phyloP scores from a whole-genome alignment of 2,329 filamentous ascomycete species.

The Diaporthe citrichinensis region DNA sequence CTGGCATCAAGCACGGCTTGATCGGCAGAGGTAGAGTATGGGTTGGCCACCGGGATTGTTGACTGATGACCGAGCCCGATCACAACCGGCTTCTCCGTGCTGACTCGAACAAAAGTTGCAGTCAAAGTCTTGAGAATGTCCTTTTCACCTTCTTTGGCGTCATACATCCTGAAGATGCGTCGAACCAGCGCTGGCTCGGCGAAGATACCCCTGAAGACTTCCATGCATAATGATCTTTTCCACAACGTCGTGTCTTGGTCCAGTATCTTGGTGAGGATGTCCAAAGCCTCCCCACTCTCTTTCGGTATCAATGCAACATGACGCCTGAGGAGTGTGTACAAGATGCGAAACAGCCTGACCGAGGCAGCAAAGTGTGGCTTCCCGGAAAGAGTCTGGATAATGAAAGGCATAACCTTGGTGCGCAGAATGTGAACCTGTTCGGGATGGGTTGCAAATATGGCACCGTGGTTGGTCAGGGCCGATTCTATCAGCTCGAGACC shows the following conservation, averaged over 20 bases:
- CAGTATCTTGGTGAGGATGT: slow-evolving; percentile 85
- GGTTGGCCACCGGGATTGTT: slow-evolving; percentile 78
- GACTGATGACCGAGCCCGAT: slow-evolving; percentile 94
- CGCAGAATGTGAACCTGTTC: slow-evolving; percentile 87
- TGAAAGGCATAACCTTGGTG: slow-evolving; percentile 83
- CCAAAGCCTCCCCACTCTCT: slow-evolving; percentile 87
- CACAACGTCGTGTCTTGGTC: slow-evolving; percentile 88
- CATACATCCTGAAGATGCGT: slow-evolving; percentile 85
- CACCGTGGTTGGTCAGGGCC: slow-evolving; percentile 86
- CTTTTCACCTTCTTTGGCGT: slow-evolving; percentile 79
- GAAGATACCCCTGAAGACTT: slow-evolving; percentile 89
- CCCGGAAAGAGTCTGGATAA: slow-evolving; percentile 83
- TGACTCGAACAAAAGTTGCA: slow-evolving; percentile 90
- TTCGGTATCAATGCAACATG: slow-evolving; percentile 81
- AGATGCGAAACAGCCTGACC: slow-evolving; percentile 84
- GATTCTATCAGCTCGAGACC: slow-evolving; percentile 94
- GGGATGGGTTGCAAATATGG: slow-evolving; percentile 81
- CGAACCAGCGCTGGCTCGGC: slow-evolving; percentile 83
- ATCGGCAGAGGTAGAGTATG: slow-evolving; percentile 74
- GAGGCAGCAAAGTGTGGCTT: slow-evolving; percentile 85
- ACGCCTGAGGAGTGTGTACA: slow-evolving; percentile 84
- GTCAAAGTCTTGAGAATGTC: slow-evolving; percentile 86
- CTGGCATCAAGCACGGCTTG: slow-evolving; percentile 92
- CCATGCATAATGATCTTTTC: slow-evolving; percentile 92
- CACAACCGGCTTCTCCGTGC: slow-evolving; percentile 88